Evolutionary conservation across 192 early-diverging fungal species (phyloP).

Genomic region (Neocallimastix lanati): DNA sequence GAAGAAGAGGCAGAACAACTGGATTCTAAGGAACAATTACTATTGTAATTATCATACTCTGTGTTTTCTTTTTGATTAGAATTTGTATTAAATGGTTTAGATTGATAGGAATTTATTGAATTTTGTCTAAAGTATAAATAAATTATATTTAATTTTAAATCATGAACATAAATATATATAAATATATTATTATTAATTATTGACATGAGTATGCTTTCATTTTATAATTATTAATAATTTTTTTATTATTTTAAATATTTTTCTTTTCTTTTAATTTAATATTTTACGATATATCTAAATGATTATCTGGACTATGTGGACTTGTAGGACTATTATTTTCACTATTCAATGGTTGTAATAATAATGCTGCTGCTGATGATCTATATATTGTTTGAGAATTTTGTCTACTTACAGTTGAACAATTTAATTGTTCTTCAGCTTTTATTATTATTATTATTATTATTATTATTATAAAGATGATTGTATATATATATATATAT

Average conservation of each 20-base stretch:
- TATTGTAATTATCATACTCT: background rate
- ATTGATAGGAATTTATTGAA: background rate
- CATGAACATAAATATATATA: too few relatives aligned
- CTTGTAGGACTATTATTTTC: background rate
- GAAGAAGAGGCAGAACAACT: background rate
- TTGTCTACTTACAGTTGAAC: background rate
- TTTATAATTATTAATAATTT: too few relatives aligned
- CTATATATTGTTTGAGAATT: background rate
- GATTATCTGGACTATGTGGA: background rate
- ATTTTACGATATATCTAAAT: too few relatives aligned
- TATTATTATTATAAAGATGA: too few relatives aligned
- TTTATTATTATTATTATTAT: too few relatives aligned
- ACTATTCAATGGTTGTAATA: background rate
- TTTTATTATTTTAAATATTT: too few relatives aligned
- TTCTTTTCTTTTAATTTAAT: too few relatives aligned
- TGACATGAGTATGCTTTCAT: too few relatives aligned
- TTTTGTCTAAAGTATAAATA: too few relatives aligned
- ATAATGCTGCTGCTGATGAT: background rate
- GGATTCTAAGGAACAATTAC: background rate
- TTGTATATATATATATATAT: too few relatives aligned
- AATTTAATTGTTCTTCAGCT: background rate
- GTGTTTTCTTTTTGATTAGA: background rate
- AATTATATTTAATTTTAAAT: too few relatives aligned
- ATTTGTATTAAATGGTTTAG: background rate
- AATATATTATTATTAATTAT: too few relatives aligned